Percentiles rank a stretch among this genome's conserved stretches.
These are phyloP conservation scores for Neurospora hispaniola DNA, from an alignment of 495 filamentous ascomycete genomes.

Conservation along the genomic window DNA sequence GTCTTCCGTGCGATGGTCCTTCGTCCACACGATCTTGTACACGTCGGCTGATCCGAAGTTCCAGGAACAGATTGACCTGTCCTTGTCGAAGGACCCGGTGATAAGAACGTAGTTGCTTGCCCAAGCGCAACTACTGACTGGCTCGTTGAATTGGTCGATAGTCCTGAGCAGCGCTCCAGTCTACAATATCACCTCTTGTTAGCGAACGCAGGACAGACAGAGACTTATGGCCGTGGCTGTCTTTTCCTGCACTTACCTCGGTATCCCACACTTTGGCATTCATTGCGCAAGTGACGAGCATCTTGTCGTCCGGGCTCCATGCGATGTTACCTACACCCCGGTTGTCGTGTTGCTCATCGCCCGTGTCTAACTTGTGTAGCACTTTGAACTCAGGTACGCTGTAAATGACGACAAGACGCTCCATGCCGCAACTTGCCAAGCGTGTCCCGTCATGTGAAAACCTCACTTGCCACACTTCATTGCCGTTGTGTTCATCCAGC, in stretches of 20 bases:
- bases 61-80: slow-evolving; percentile 59
- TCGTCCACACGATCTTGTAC: slow-evolving; percentile 47
- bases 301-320: slow-evolving; percentile 87
- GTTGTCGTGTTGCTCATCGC: slow-evolving; percentile 50
- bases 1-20: slow-evolving; percentile 71
- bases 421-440: slow-evolving; percentile 71
- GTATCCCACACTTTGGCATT: slow-evolving; percentile 77
- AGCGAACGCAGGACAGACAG: background rate
- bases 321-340: slow-evolving; percentile 59
- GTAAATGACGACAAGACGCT: slow-evolving; percentile 69
- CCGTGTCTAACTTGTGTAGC: slow-evolving; percentile 52
- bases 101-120: slow-evolving; percentile 69
- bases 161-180: slow-evolving; percentile 54
- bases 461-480: slow-evolving; percentile 77
- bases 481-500: slow-evolving; percentile 59
- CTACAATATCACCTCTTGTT: slow-evolving; percentile 30
- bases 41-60: slow-evolving; percentile 41
- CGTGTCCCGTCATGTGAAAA: slow-evolving; percentile 86
- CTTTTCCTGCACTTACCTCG: slow-evolving; percentile 41
- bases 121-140: slow-evolving; percentile 83
- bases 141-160: slow-evolving; percentile 61
- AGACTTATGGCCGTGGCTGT: background rate
- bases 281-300: slow-evolving; percentile 69
- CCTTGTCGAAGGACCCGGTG: slow-evolving; percentile 64
- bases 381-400: slow-evolving; percentile 60